These are phyloP conservation scores for Diaporthe citri DNA, from an alignment of 2,329 filamentous ascomycete species.

Conservation along the genomic window DNA sequence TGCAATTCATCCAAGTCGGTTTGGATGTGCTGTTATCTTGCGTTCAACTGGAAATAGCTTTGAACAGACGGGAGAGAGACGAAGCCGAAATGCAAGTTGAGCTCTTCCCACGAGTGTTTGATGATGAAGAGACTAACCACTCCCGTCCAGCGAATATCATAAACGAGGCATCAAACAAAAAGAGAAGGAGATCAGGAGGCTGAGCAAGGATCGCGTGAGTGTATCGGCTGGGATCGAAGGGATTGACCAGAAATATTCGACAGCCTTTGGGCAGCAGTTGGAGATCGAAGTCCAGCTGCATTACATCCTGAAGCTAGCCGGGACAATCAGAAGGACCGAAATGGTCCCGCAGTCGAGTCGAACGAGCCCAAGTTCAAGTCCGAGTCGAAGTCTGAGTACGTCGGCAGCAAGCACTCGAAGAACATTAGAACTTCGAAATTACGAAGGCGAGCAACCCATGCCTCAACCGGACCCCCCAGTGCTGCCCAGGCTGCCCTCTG, in stretches of 20 bases:
- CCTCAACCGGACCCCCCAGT: neutral
- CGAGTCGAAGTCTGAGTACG: neutral
- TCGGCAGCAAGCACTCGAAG: neutral
- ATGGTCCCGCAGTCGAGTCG: neutral
- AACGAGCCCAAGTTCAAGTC: neutral
- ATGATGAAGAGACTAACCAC: neutral
- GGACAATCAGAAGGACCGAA: neutral
- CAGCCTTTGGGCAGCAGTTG: neutral
- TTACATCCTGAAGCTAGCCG: neutral
- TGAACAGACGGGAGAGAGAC: neutral
- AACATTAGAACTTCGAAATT: neutral
- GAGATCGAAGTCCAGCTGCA: neutral
- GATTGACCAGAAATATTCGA: neutral
- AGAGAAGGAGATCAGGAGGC: neutral
- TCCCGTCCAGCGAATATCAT: neutral
- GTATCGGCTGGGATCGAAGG: neutral
- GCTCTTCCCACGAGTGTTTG: neutral
- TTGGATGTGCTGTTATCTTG: neutral
- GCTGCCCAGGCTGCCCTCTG: neutral
- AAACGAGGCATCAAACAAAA: neutral
- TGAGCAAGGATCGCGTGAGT: neutral
- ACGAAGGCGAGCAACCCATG: neutral
- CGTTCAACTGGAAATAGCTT: neutral
- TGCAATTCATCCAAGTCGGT: neutral
- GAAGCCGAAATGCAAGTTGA: neutral